Conservation (phyloP, 2,329 filamentous ascomycete genomes). For the Dactylellina cionopaga region DNA sequence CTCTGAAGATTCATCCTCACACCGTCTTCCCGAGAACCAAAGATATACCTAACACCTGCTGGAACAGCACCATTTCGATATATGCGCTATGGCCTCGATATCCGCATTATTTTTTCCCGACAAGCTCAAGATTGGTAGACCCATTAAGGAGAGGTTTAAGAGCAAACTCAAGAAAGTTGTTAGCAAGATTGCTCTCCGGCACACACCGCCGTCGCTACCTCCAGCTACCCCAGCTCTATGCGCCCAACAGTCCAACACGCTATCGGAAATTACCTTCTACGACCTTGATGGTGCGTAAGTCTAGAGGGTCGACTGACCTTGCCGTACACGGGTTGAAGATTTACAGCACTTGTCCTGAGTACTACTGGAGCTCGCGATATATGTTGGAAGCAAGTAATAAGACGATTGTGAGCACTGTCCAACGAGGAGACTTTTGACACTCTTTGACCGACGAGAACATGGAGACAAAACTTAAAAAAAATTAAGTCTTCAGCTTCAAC, state of each 20-base stretch:
- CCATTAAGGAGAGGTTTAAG: constrained; percentile 6
- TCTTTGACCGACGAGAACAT: neutral
- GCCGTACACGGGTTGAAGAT: no score
- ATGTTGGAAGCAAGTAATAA: neutral
- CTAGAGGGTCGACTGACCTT: no score
- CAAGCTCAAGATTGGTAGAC: neutral
- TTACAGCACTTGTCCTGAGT: neutral
- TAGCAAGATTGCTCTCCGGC: constrained; percentile 13
- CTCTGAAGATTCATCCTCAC: no score
- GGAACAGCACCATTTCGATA: neutral
- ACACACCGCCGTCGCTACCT: neutral
- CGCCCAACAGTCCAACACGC: neutral
- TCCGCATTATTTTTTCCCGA: neutral
- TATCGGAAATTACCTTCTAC: no score
- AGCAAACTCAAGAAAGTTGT: neutral
- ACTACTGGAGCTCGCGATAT: neutral
- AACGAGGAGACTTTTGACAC: neutral
- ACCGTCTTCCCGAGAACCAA: no score
- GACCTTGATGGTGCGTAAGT: no score
- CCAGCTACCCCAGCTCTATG: neutral
- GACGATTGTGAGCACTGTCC: neutral
- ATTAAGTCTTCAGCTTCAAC: neutral
- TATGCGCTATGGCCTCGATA: neutral
- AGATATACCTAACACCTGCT: no score
- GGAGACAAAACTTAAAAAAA: neutral